phyloP scores from a whole-genome alignment of 2,329 filamentous ascomycete species.

The Hypoxylon sp. region DNA sequence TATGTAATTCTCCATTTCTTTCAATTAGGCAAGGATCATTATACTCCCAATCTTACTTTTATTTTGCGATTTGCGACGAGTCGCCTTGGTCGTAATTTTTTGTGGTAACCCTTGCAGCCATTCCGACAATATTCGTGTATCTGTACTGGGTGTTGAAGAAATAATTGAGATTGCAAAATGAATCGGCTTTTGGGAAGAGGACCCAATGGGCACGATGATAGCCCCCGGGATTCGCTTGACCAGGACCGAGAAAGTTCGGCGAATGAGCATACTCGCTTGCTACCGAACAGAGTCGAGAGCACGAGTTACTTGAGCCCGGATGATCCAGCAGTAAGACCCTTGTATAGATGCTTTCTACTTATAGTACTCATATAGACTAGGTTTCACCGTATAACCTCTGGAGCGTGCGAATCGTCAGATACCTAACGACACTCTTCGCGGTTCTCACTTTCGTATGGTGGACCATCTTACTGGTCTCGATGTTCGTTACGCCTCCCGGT shows the following conservation, averaged over 20 bases:
- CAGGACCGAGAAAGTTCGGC: constrained; percentile 50
- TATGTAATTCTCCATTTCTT: constrained; percentile 8
- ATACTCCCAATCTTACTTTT: background rate
- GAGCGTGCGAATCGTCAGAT: constrained; percentile 85
- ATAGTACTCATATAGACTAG: constrained; percentile 38
- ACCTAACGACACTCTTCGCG: constrained; percentile 82
- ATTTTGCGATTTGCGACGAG: constrained; percentile 1
- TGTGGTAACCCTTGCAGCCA: too few species aligned
- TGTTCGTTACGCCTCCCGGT: constrained; percentile 90
- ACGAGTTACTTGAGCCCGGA: constrained; percentile 78
- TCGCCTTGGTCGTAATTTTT: background rate
- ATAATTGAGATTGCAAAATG: constrained; percentile 43
- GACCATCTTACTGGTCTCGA: constrained; percentile 87
- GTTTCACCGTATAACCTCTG: constrained; percentile 88
- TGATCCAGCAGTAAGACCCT: constrained; percentile 78
- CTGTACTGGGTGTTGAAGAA: background rate
- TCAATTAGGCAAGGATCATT: background rate
- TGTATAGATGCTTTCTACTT: background rate
- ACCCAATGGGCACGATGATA: constrained; percentile 42
- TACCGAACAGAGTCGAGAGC: constrained; percentile 76
- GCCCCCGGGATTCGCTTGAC: constrained; percentile 45
- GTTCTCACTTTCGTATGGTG: constrained; percentile 90
- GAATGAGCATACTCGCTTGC: constrained; percentile 74
- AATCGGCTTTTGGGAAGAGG: constrained; percentile 52
- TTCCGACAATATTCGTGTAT: too few species aligned